These are phyloP conservation scores for Podosphaera fusca DNA, from an alignment of 2,329 filamentous ascomycete species.

Conservation along the genomic window DNA sequence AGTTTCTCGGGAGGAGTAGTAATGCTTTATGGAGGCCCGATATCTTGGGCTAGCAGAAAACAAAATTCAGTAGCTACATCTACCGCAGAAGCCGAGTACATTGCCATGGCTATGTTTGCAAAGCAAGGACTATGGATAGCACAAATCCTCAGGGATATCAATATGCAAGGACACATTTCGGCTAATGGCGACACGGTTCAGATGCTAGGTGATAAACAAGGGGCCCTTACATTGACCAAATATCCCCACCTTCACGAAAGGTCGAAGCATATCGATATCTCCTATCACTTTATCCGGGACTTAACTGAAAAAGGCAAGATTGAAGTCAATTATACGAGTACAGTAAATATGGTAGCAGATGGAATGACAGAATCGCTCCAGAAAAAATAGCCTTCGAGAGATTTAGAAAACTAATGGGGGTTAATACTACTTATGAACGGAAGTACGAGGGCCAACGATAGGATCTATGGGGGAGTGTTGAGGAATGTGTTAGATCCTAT, in stretches of 20 bases:
- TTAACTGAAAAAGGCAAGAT: background rate
- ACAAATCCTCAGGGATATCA: background rate
- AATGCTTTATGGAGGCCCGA: no score
- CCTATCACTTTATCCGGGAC: background rate
- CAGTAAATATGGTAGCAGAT: background rate
- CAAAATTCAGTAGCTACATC: background rate
- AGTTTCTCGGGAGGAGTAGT: no score
- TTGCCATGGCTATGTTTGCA: background rate
- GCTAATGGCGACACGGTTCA: background rate
- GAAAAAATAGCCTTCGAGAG: no score
- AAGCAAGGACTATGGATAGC: background rate
- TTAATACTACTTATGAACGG: no score
- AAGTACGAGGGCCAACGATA: no score
- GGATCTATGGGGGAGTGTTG: no score
- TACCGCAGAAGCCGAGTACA: background rate
- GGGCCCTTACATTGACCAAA: background rate
- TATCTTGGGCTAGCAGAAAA: no score
- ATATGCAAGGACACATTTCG: background rate
- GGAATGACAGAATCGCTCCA: background rate
- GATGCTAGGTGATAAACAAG: background rate
- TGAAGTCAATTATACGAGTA: background rate
- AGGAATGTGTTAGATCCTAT: no score
- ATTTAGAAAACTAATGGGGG: no score
- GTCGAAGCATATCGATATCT: background rate
- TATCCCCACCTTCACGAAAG: background rate